Evolutionary conservation across 345 rosid species (phyloP).

Genomic region (Lumnitzera racemosa): DNA sequence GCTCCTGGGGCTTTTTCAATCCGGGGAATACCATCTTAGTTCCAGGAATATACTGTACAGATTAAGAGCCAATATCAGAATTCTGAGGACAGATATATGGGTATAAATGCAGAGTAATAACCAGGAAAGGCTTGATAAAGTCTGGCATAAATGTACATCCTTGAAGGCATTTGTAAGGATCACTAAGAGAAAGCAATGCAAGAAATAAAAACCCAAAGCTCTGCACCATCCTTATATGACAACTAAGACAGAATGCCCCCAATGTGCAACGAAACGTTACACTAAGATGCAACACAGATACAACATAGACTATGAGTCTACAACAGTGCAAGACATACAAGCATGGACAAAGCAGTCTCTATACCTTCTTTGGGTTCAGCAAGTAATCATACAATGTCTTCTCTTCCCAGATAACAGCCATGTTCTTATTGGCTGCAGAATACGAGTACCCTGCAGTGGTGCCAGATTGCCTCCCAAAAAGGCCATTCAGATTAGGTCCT

Average conservation of each 20-base stretch:
- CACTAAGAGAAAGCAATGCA: no score
- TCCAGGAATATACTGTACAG: constrained; percentile 87
- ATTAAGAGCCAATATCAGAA: background rate
- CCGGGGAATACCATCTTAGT: constrained; percentile 99
- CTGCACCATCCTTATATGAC: no score
- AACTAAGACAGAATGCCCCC: no score
- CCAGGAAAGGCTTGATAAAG: no score
- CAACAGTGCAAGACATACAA: background rate
- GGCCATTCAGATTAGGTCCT: constrained; percentile 90
- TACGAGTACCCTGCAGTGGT: constrained; percentile 78
- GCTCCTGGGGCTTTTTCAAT: constrained; percentile 84
- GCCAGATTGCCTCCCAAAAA: constrained; percentile 88
- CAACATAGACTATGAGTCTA: no score
- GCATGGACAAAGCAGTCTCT: no score
- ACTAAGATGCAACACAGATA: background rate
- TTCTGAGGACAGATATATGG: background rate
- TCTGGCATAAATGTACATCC: no score
- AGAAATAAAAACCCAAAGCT: no score
- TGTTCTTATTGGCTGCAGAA: constrained; percentile 90
- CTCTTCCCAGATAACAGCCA: constrained; percentile 84
- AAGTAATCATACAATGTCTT: constrained; percentile 75
- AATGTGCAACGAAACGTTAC: no score
- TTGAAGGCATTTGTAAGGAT: no score
- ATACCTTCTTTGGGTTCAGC: constrained; percentile 87
- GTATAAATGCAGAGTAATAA: background rate